A percentile compares a stretch with the other conserved stretches of the same genome.
Conservation (phyloP, 148 eudicot genomes). For the Limonium bicolor region DNA sequence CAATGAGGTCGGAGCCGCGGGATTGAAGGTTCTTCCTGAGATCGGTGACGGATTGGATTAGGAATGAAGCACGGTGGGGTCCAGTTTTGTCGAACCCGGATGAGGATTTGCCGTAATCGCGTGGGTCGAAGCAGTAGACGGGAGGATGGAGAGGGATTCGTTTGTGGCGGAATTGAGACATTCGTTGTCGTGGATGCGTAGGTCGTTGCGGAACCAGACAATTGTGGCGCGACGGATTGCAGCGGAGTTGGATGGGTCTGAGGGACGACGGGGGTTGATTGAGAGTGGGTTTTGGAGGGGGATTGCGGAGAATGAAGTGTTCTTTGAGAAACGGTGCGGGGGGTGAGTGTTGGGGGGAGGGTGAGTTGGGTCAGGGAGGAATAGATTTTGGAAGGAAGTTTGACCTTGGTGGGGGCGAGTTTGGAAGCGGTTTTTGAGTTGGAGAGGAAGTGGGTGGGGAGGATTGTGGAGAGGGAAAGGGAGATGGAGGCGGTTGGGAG, state of each 20-base stretch:
- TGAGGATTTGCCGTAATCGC: constrained; percentile 71
- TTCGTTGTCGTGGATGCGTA: constrained; percentile 77
- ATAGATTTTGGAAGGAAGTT: constrained; percentile 48
- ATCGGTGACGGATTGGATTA: constrained; percentile 66
- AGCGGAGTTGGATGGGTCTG: constrained; percentile 62
- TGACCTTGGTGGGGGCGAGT: constrained; percentile 18
- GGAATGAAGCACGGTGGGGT: constrained; percentile 65
- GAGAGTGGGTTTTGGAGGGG: constrained; percentile 59
- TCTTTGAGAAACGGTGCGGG: constrained; percentile 26
- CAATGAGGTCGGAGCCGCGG: constrained; percentile 84
- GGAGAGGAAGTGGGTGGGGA: constrained; percentile 41
- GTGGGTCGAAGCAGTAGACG: constrained; percentile 75
- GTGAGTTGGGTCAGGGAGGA: constrained; percentile 33
- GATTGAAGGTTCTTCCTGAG: constrained; percentile 52
- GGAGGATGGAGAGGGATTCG: constrained; percentile 66
- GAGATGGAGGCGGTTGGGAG: constrained; percentile 50
- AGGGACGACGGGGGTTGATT: constrained; percentile 49
- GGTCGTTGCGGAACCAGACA: constrained; percentile 87
- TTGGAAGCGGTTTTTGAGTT: constrained; percentile 21
- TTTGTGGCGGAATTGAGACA: constrained; percentile 52
- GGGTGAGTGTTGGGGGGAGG: constrained; percentile 27
- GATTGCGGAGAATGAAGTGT: constrained; percentile 39
- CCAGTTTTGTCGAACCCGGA: constrained; percentile 92
- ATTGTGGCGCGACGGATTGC: constrained; percentile 46
- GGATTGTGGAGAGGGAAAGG: constrained; percentile 46